Evolutionary conservation across 345 rosid genomes (phyloP).

Genomic region (Nasturtium officinale): DNA sequence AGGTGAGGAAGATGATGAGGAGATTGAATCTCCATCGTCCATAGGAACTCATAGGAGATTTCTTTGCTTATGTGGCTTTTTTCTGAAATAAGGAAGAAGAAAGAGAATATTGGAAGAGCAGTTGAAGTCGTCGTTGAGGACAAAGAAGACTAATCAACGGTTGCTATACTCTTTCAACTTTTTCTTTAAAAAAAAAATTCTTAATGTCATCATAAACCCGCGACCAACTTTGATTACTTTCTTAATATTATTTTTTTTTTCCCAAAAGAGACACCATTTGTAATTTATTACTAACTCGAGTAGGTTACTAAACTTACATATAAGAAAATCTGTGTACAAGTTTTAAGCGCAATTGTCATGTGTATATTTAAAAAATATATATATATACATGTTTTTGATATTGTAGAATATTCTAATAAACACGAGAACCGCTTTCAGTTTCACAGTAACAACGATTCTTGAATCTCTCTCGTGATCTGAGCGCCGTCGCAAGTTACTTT

Average conservation of each 20-base stretch:
- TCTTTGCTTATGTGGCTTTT: constrained; percentile 6
- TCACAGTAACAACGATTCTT: not conserved
- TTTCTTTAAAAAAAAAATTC: not conserved
- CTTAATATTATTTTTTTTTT: not conserved
- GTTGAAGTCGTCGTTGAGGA: constrained; percentile 40
- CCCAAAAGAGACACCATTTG: not conserved
- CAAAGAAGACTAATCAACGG: constrained; percentile 36
- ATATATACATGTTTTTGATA: not conserved
- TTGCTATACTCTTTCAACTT: constrained; percentile 32
- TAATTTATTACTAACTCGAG: not conserved
- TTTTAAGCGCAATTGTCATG: not conserved
- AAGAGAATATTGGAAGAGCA: constrained; percentile 22
- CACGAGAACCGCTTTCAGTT: not conserved
- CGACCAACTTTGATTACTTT: not conserved
- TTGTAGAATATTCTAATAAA: not conserved
- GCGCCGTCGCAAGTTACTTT: not conserved
- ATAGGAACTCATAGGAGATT: constrained; percentile 25
- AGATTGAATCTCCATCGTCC: constrained; percentile 26
- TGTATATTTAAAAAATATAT: too few species aligned
- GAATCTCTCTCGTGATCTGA: not conserved
- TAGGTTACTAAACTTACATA: not conserved
- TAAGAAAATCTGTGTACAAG: not conserved
- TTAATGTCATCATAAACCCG: not conserved
- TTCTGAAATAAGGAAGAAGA: constrained; percentile 1
- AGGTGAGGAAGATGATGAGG: constrained; percentile 36